Base-by-base conservation (phyloP, 1,284 basidiomycete species). In the Boletus calvinii region DNA sequence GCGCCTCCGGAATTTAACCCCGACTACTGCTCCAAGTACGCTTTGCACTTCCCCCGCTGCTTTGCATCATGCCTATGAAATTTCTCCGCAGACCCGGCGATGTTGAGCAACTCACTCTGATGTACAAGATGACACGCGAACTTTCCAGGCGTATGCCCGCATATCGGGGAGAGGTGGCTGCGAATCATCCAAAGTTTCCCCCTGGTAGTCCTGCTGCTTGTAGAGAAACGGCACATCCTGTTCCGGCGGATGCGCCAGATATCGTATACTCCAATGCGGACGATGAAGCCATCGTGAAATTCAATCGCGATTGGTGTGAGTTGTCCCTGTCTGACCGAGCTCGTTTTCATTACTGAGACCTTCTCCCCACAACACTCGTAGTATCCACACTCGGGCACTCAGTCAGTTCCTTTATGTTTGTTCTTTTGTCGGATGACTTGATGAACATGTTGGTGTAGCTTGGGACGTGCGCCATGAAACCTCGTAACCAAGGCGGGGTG, bases 181-280 rank as follows among this genome's bases (percentile, higher is more conserved):
- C 59, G 1, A 60, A 59, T 12, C 79, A 86, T 57, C 85, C 85
- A 0, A 48, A 55, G 6, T 87, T 86, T 63, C 58, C 75, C 2
- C 55, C 63, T 1, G 72, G 67, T 2, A 81, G 81, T 45, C 52
- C 66, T 1, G 84, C 82, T 0, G 69, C 68, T 0, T 67, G 69
- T 17, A 59, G 61, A 24, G 62, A 62, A 18, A 55, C 62, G 0
- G 62, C 62, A 12, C 64, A 55, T 0, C 77, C 81, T 0, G 75
- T 75, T 1, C 60, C 71, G 0, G 63, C 77, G 2, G 60, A 72
- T 22, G 71, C 74, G 0, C 74, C 79, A 0, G 72, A 80, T 40
- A 74, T 85, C n/a, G 59, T 69, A 13, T 88, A 87, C 64, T 72
- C 78, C 0, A 59, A 59, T 0, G 80, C 80, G 41, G 86, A 89